Base-by-base conservation (phyloP, 768 basidiomycete species). In the Suillus variegatus region DNA sequence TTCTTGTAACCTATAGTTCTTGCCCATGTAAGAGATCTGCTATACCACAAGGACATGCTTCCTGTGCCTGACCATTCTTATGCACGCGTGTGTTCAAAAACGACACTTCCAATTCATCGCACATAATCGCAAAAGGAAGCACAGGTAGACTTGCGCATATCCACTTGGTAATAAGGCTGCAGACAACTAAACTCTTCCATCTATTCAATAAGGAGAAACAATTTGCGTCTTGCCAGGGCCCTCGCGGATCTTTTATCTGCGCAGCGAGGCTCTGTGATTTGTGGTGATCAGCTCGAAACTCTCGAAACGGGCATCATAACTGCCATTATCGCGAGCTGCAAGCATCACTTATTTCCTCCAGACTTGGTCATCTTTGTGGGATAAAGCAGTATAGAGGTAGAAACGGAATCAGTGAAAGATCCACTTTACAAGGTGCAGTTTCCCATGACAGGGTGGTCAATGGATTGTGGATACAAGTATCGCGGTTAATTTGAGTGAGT, bases 111-210 rank as follows among this genome's bases (percentile, higher is more conserved):
- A 41, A 43, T 6, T 41, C 25, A 18, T 28, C 9, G 28, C 0
- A 18, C 40, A 38, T n/a, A 25, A 8, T 38, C 25, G 40, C 16
- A 2, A 58, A 28, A 22, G 13, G 58, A 60, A 43, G 57, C 40
- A 58, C 40, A 58, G 9, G 6, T 40, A 28, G 12, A 43, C 25
- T 41, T 25, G 5, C 16, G 2, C 16, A 58, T 58, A 55, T 55
- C 5, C 25, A 41, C 25, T 58, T 13, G 47, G 22, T 49, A 13
- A 13, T 22, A 12, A 47, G 47, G n/a, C 12, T 22, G 5, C 46
- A n/a, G 10, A n/a, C n/a, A 12, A n/a, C 20, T 47, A 22, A 80
- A 12, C 78, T 88, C 68, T 86, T 89, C 68, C 77, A 77, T 72
- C 47, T 76, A 0, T 78, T 79, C 63, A 65, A 69, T 0, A 71